Base-by-base conservation (phyloP, 106 monocot species). In the Dactylorhiza incarnata region DNA sequence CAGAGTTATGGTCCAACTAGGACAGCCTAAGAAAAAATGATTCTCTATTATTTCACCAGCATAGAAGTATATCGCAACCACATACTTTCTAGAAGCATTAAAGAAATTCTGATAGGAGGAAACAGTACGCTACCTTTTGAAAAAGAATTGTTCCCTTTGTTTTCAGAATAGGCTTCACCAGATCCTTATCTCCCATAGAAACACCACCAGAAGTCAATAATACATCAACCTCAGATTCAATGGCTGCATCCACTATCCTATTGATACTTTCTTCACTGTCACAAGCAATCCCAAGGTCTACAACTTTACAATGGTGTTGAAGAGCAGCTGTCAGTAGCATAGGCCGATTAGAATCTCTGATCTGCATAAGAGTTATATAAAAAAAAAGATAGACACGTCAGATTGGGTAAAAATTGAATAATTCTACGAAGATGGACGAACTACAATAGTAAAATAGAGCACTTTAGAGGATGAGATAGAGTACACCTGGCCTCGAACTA, bases 121-220 rank as follows among this genome's bases (percentile, higher is more conserved):
- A 24, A 49, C 10, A 69, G 5, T 69, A 17, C 0, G 47, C 9
- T 72, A 99, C 97, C 88, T 89, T 94, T 72, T 86, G 79, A 79
- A 99, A 99, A 81, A 89, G 84, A 68, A 94, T 77, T 26, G 59
- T 86, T 20, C 97, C 99, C 73, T 24, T 86, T 71, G 81, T 86
- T 55, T 74, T 82, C 73, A 99, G 82, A 47, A 85, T 86, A 78
- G 99, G 91, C 83, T 89, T 99, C 63, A 99, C 89, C 71, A 91
- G 88, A 79, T 94, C 99, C 45, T 85, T 89, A 79, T 99, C 99
- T 24, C 94, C 94, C 99, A 99, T 94, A 15, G 94, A 94, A 72
- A 99, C 86, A 77, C 91, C 94, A 75, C 99, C 94, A 80, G 99
- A 94, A 70, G 94, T 91, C 74, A 99, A 59, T 59, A 99, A 81